Conservation (phyloP, 2,329 filamentous ascomycete species). For the Talaromyces islandicus region DNA sequence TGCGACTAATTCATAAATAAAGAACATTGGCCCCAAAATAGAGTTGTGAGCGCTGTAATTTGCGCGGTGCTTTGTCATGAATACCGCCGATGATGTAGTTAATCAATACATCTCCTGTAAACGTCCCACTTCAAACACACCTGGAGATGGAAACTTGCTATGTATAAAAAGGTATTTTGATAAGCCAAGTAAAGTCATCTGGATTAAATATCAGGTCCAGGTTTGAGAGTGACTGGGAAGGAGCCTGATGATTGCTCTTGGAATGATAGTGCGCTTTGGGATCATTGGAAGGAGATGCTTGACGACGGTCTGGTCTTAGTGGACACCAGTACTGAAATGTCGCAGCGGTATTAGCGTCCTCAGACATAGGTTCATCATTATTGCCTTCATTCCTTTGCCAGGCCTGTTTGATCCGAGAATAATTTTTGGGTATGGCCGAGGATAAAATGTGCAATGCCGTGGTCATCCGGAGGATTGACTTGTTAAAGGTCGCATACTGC, state of each 20-base stretch:
- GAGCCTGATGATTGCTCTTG: not conserved
- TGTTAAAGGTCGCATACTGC: not conserved
- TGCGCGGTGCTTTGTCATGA: too few relatives aligned
- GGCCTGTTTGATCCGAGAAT: not conserved
- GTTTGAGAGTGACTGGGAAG: not conserved
- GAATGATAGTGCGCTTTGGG: not conserved
- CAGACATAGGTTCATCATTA: not conserved
- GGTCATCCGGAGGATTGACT: not conserved
- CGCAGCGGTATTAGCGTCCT: not conserved
- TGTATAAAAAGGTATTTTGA: not conserved
- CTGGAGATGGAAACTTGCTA: not conserved
- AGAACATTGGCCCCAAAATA: too few relatives aligned
- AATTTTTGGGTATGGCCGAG: not conserved
- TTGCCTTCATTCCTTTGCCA: not conserved
- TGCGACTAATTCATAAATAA: too few relatives aligned
- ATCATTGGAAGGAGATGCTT: not conserved
- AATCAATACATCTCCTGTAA: too few relatives aligned
- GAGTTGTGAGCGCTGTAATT: too few relatives aligned
- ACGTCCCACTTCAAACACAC: too few relatives aligned
- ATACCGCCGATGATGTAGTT: too few relatives aligned
- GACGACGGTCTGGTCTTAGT: not conserved
- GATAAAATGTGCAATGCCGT: not conserved
- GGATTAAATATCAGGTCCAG: not conserved
- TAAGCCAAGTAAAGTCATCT: slow-evolving; percentile 1
- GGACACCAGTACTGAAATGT: slow-evolving; percentile 6